Evolutionary conservation across 768 basidiomycete genomes (phyloP), one percentile per base, ranked within the genome.

Genomic region (Gloeostereum incarnatum): DNA sequence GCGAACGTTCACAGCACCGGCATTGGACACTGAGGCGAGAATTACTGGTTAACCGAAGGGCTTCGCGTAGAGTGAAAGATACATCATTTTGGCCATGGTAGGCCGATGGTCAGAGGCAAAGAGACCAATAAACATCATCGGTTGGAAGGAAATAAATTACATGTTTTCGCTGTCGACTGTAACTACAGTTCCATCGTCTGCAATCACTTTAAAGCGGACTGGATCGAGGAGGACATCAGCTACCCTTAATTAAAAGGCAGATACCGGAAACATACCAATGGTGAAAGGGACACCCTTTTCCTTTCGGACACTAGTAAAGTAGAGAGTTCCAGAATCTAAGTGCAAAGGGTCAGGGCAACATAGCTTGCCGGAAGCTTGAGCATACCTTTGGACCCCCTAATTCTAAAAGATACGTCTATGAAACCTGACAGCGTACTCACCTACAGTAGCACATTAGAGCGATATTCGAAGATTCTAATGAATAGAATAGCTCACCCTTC

Each of bases 301-400:
- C 59, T 75, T 80, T 30, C 86, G 70, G 40, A 89, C 80, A 53
- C 83, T 87, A 2, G 85, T 88, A 54, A 88, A 89, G 51, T 89
- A 88, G 2, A 88, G 55, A 13, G 83, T 89, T 5, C 86, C 86
- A 14, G 75, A 66, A 16, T 73, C 84, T 86, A 41, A 5, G 18
- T 20, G 31, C 17, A 6, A 25, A 16, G 7, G 18, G 18, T 17
- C 35, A 38, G 6, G 21, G n/a, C n/a, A n/a, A n/a, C 3, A 19
- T 18, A 20, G 14, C 14, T 44, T 11, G 27, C 20, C 26, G 26
- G 26, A 26, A 35, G 21, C 29, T 1, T 5, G 30, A 5, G 52
- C 64, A 31, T 17, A 77, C 85, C 74, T 62, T 68, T 75, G 30
- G 81, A 75, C 2, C 85, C 85, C 48, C 75, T 80, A 24, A 89